A percentile compares a stretch with the other conserved stretches of the same genome.
Evolutionary conservation across 129 eudicot species (phyloP).

Genomic region (Solidago caesia): DNA sequence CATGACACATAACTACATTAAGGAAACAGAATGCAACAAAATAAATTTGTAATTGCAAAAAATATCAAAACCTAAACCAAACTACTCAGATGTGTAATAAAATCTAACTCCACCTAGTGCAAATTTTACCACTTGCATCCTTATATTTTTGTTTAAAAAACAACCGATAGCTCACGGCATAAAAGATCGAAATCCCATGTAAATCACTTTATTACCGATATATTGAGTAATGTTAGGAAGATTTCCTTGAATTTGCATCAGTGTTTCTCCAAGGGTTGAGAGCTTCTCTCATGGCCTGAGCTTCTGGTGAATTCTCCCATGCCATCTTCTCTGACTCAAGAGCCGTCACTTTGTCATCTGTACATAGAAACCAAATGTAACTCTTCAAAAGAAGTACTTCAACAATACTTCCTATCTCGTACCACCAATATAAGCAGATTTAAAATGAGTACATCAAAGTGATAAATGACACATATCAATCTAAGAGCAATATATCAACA

Average conservation of each 20-base stretch:
- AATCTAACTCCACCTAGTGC: background rate
- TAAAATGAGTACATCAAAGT: background rate
- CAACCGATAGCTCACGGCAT: no score
- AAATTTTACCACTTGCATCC: no score
- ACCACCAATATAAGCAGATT: background rate
- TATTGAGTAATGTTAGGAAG: constrained; percentile 25
- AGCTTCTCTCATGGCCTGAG: constrained; percentile 83
- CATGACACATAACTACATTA: background rate
- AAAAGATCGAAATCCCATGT: background rate
- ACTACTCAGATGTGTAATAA: background rate
- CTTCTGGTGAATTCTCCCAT: constrained; percentile 88
- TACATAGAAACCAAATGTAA: constrained; percentile 17
- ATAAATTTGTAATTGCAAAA: background rate
- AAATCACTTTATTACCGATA: background rate
- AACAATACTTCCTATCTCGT: background rate
- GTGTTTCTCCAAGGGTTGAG: constrained; percentile 87
- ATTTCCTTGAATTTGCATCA: constrained; percentile 43
- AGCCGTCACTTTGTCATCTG: constrained; percentile 90
- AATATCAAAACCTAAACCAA: background rate
- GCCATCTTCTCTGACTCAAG: constrained; percentile 85
- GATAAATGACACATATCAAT: background rate
- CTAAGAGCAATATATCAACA: background rate
- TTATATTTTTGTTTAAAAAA: no score
- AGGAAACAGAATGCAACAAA: background rate
- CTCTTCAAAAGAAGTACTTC: background rate